These are phyloP conservation scores for Rachicladosporium sp. DNA, from an alignment of 2,329 filamentous ascomycete genomes.

Conservation along the genomic window DNA sequence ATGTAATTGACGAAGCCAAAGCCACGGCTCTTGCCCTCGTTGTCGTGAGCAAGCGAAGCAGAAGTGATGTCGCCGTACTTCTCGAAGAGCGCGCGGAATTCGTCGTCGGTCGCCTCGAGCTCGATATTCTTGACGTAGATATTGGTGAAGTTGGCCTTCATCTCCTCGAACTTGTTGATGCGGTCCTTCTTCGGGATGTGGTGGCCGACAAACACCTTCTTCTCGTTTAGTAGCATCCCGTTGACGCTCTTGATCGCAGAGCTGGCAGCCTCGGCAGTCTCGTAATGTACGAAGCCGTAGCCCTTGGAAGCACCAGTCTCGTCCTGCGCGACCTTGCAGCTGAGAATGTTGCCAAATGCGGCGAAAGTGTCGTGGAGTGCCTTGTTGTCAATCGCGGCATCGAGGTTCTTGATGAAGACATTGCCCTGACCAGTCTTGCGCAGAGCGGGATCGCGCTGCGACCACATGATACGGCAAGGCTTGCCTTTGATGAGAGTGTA, in stretches of 20 bases:
- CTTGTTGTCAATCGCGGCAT: conserved; percentile 99
- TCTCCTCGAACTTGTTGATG: conserved; percentile 99
- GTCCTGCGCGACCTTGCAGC: conserved; percentile 98
- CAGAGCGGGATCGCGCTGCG: conserved; percentile 94
- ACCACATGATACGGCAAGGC: conserved; percentile 99
- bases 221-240: conserved; percentile 98
- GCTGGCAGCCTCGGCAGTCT: conserved; percentile 92
- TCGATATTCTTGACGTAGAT: conserved; percentile 99
- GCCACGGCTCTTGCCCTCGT: conserved; percentile 88
- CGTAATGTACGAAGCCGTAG: conserved; percentile 98
- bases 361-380: conserved; percentile 98
- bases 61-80: conserved; percentile 90
- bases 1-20: conserved; percentile 95
- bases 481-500: conserved; percentile 98
- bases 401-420: conserved; percentile 99
- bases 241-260: conserved; percentile 99
- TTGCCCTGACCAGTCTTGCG: conserved; percentile 99
- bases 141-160: conserved; percentile 99
- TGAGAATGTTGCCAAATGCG: conserved; percentile 96
- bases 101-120: conserved; percentile 72
- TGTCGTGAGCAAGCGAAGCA: conserved; percentile 86
- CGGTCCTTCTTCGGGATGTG: conserved; percentile 99
- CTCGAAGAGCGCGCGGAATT: conserved; percentile 90
- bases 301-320: conserved; percentile 95
- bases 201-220: conserved; percentile 99